Base-by-base conservation (phyloP, 805 yeast genomes). In the Saturnispora ahearnii region DNA sequence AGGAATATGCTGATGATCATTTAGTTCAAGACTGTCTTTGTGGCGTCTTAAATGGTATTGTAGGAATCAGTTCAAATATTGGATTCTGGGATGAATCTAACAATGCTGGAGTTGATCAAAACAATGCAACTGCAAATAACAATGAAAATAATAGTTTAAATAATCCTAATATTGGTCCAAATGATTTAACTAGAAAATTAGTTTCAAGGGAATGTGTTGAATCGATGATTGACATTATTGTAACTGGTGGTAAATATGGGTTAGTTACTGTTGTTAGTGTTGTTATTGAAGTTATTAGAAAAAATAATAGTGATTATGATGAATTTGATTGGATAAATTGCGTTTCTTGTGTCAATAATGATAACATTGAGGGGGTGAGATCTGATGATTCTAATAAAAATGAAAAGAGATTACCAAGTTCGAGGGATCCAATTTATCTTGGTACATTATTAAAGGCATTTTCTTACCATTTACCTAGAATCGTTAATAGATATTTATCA, bases 231-330 rank as follows among this genome's bases (percentile, higher is more conserved):
- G 72, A 82, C 28, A 80, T 87, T 33, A 87, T 93, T 78, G 77
- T 91, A 51, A 63, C 70, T 49, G 83, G 84, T 52, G 96, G 96
- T 44, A 81, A 87, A 43, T 65, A 66, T 50, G 95, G 96, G 0
- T 74, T 93, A 54, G 87, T 90, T 40, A 91, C 93, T 51, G 95
- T 96, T 59, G 99, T 93, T 29, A 89, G 96, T 8, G 87, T 93
- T 38, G 78, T 93, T 30, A 91, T 93, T 55, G 99, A 91, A 67
- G 77, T 91, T 41, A 91, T 93, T 48, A 77, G 99, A 60, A 91
- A 91, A 63, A 91, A 91, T 63, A 93, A 93, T 64, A 86, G 96
- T 0, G 99, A 93, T 63, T 93, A 93, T 66, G 99, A 93, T 68
- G 67, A 65, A 46, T 66, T 67, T 49, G 70, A 66, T 52, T 65